These are phyloP conservation scores for Myotisia sp. DNA, from an alignment of 2,329 filamentous ascomycete genomes.

Conservation along the genomic window DNA sequence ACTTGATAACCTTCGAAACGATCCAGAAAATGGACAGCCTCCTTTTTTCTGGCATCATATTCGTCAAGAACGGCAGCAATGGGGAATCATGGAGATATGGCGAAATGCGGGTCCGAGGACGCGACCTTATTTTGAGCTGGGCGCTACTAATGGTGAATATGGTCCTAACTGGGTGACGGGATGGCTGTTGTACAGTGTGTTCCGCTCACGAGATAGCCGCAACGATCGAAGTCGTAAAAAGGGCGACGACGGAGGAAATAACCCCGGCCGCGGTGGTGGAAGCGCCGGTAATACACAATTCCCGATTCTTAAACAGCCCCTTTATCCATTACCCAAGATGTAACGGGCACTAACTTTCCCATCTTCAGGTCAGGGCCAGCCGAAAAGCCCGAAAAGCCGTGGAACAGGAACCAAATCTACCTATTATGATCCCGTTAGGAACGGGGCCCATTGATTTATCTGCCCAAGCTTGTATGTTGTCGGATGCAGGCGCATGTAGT, in stretches of 20 bases:
- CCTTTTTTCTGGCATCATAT: slow-evolving; percentile 37
- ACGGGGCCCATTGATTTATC: slow-evolving; percentile 18
- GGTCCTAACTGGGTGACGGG: slow-evolving; percentile 34
- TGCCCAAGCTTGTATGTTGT: slow-evolving; percentile 11
- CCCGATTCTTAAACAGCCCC: slow-evolving; percentile 3
- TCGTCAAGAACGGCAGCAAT: slow-evolving; percentile 28
- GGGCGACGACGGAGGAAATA: slow-evolving; percentile 12
- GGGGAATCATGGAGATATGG: slow-evolving; percentile 31
- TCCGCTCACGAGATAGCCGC: slow-evolving; percentile 33
- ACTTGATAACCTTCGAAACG: slow-evolving; percentile 26
- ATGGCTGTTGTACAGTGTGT: slow-evolving; percentile 35
- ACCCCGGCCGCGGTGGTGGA: background rate
- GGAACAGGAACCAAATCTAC: slow-evolving; percentile 16
- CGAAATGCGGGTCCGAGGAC: slow-evolving; percentile 27
- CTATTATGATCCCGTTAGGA: slow-evolving; percentile 31
- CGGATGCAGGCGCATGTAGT: too few relatives aligned
- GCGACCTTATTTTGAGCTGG: slow-evolving; percentile 27
- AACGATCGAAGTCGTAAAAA: slow-evolving; percentile 33
- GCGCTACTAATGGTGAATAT: slow-evolving; percentile 30
- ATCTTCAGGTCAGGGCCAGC: slow-evolving; percentile 12
- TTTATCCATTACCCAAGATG: background rate
- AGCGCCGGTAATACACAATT: slow-evolving; percentile 8
- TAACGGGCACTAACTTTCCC: background rate
- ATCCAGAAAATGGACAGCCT: slow-evolving; percentile 24
- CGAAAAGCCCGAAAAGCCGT: slow-evolving; percentile 15